A percentile compares a stretch with the other conserved stretches of the same genome.
These are phyloP conservation scores for Xylariaceae sp. DNA, from an alignment of 2,329 filamentous ascomycete species.

Conservation along the genomic window DNA sequence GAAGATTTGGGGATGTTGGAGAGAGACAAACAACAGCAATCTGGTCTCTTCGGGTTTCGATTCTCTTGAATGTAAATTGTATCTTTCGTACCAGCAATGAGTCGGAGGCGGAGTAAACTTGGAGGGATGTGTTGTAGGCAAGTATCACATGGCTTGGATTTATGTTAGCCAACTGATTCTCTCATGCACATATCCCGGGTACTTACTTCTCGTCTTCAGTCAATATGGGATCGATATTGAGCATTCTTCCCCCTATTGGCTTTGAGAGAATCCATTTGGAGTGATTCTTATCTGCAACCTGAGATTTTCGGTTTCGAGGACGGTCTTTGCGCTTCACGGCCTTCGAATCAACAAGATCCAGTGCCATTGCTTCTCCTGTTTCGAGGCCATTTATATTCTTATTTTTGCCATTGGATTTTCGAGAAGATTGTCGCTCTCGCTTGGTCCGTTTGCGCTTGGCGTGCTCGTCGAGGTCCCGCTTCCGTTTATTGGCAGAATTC, in stretches of 20 bases:
- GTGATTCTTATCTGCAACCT: not conserved
- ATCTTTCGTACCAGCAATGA: conserved; percentile 78
- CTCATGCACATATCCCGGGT: not conserved
- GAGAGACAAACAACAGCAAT: conserved; percentile 46
- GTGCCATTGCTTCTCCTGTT: conserved; percentile 3
- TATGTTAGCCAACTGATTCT: conserved; percentile 23
- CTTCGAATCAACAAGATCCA: conserved; percentile 4
- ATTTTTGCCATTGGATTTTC: conserved; percentile 3
- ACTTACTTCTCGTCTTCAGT: conserved; percentile 58
- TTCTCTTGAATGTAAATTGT: conserved; percentile 40
- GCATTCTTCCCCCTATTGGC: conserved; percentile 62
- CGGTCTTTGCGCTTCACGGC: conserved; percentile 6
- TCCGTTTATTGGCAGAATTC: conserved; percentile 43
- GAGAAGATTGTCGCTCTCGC: conserved; percentile 23
- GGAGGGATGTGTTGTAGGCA: conserved; percentile 68
- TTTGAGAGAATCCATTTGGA: conserved; percentile 56
- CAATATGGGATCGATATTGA: conserved; percentile 61
- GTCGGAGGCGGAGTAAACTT: conserved; percentile 75
- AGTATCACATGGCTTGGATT: conserved; percentile 66
- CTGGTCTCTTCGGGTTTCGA: conserved; percentile 27
- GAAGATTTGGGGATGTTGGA: conserved; percentile 38
- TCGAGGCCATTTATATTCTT: not conserved
- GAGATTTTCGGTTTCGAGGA: conserved; percentile 1
- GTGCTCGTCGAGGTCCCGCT: conserved; percentile 42
- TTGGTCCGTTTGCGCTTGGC: conserved; percentile 41